Evolutionary conservation across 179 eudicot species (phyloP).

Genomic region (Sideroxylon spinosum): DNA sequence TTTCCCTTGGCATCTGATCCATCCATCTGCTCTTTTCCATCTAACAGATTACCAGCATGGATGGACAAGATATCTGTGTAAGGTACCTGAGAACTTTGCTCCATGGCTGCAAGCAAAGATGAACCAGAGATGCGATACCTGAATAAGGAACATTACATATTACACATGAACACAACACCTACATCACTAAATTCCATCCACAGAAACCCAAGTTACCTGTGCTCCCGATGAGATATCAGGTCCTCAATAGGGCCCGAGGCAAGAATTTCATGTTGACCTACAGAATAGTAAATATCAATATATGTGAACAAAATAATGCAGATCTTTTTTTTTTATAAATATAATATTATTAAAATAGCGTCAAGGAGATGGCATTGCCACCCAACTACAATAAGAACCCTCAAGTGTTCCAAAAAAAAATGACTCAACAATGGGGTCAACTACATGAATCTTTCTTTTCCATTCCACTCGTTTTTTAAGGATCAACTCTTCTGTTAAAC

Average conservation of each 20-base stretch:
- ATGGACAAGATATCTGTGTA: slow-evolving; percentile 23
- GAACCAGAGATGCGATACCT: slow-evolving; percentile 99
- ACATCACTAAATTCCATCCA: not conserved
- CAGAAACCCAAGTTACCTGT: slow-evolving; percentile 48
- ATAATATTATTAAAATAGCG: too few species aligned
- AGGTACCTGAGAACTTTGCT: slow-evolving; percentile 67
- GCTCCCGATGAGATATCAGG: slow-evolving; percentile 95
- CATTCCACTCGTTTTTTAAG: too few species aligned
- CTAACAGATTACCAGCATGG: slow-evolving; percentile 45
- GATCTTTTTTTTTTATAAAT: too few species aligned
- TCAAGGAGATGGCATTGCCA: too few species aligned
- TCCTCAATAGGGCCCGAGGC: slow-evolving; percentile 99
- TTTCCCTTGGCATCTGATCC: slow-evolving; percentile 38
- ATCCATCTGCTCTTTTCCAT: slow-evolving; percentile 48
- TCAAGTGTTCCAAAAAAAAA: too few species aligned
- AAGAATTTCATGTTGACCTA: slow-evolving; percentile 97
- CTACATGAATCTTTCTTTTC: too few species aligned
- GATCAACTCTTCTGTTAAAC: too few species aligned
- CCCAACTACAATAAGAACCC: too few species aligned
- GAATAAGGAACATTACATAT: slow-evolving; percentile 17
- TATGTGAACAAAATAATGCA: not conserved
- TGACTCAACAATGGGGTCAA: too few species aligned
- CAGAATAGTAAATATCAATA: slow-evolving; percentile 15
- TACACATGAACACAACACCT: not conserved
- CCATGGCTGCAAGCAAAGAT: slow-evolving; percentile 92